Evolutionary conservation across 495 filamentous ascomycete species (phyloP), one percentile per base, ranked within the genome.

Genomic region (Talaromyces nanjingensis): DNA sequence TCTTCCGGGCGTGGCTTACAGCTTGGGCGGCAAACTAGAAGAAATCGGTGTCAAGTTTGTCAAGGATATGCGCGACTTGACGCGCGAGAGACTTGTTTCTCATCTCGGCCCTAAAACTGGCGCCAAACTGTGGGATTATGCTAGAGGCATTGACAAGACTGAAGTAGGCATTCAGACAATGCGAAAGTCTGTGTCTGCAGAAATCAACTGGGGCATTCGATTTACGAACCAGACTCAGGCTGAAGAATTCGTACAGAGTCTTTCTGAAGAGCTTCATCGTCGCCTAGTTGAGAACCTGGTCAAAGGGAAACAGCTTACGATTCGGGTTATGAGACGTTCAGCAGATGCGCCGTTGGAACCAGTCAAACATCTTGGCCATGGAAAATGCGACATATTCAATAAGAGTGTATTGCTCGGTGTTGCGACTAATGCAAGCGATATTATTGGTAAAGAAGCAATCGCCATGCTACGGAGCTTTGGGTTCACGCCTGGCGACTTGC

Each of bases 161-260:
- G 93, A 96, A 73, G 91, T 98, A 29, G 94, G 94, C 34, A 89
- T 92, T 54, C 88, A 92, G 70, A 80, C 84, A 0, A 70, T 84
- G 12, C 84, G 94, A 37, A 97, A 97, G 70, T 97, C 93, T 0
- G 90, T 98, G 12, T 96, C 93, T 1, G 93, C 93, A 0, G 93
- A 98, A 65, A 91, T 98, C 64, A 98, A 97, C 68, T 98, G 96
- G 96, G 94, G 94, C 2, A 94, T 98, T 60, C 87, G 94, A 31
- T 98, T 98, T 68, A 86, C 91, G 62, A 94, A 83, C 55, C 91
- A 96, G 64, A 84, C 84, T 6, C 93, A 98, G 73, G 91, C 90
- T 0, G 94, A 98, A 52, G 89, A 92, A 60, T 98, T 98, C 69
- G 79, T 98, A 29, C 79, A 83, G 59, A 91, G 89, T 64, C 74